Conservation (phyloP, 495 filamentous ascomycete genomes). For the Podospora tetraspora region DNA sequence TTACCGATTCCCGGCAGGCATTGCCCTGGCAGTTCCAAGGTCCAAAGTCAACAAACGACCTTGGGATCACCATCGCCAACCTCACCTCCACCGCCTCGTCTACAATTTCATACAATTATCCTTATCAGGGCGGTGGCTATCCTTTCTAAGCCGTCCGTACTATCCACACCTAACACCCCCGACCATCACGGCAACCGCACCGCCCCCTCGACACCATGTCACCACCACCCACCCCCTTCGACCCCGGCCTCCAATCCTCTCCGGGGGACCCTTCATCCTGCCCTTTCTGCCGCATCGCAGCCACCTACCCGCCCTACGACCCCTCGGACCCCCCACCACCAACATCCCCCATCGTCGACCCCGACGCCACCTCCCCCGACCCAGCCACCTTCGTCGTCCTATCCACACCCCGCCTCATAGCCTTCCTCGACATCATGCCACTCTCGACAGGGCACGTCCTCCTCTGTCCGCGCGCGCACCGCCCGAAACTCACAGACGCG, state of each 20-base stretch:
- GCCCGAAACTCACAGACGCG: constrained; percentile 64
- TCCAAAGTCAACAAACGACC: neutral
- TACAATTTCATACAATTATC: neutral
- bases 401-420: constrained; percentile 64
- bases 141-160: neutral
- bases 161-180: neutral
- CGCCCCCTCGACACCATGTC: neutral
- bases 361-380: constrained; percentile 28
- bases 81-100: neutral
- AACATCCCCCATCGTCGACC: constrained; percentile 29
- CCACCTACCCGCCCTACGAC: constrained; percentile 40
- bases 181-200: neutral
- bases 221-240: constrained; percentile 7
- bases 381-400: constrained; percentile 63
- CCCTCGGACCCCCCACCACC: constrained; percentile 32
- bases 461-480: constrained; percentile 65
- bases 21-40: neutral
- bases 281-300: constrained; percentile 63
- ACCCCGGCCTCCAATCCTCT: constrained; percentile 5
- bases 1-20: neutral
- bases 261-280: constrained; percentile 33
- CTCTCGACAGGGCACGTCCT: constrained; percentile 74
- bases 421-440: constrained; percentile 89
- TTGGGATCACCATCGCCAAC: neutral
- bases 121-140: neutral